Evolutionary conservation across 306 rosid species (phyloP), one percentile per base, ranked within the genome.

Genomic region (Trifolium pratense): DNA sequence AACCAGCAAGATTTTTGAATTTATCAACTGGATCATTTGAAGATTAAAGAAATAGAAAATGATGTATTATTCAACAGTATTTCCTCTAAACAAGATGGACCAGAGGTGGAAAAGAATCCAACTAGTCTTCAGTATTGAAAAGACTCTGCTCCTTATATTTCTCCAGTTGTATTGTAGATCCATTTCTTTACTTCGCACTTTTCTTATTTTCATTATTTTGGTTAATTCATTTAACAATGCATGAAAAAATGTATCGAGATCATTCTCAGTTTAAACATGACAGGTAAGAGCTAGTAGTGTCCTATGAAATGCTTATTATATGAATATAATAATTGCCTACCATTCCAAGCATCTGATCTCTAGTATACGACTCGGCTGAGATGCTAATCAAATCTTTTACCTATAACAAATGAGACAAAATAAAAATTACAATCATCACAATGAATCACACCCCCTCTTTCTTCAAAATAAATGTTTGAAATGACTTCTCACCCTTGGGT

Each of bases 291-390:
- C 12, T 23, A 48, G 46, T 42, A 10, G 23, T 16, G 31, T 21
- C 23, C 57, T 13, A 58, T 55, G 23, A 32, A 53, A 59, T 11
- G 17, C 36, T 29, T 34, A 53, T 7, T 64, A 29, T 29, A 21
- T 9, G n/a, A 56, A 25, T 70, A 79, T 70, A 79, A 45, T 29
- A 25, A 26, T 16, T 13, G 21, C 78, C n/a, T 84, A 88, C 96
- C 97, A 88, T 91, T 83, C 40, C 86, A 65, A 92, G 94, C 91
- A 92, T 76, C 80, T 92, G 91, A 45, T 85, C 91, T 79, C 97
- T 91, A 51, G 95, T 86, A 87, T 89, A 91, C 3, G 96, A 71
- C 73, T 89, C 92, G n/a, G 86, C 95, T 20, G 95, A 91, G 79
- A 91, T 88, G 87, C 96, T 84, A 77, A 88, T 77, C 71, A 94